These are phyloP conservation scores for Polyporus tsugae DNA, from an alignment of 1,284 basidiomycete species.

Conservation along the genomic window DNA sequence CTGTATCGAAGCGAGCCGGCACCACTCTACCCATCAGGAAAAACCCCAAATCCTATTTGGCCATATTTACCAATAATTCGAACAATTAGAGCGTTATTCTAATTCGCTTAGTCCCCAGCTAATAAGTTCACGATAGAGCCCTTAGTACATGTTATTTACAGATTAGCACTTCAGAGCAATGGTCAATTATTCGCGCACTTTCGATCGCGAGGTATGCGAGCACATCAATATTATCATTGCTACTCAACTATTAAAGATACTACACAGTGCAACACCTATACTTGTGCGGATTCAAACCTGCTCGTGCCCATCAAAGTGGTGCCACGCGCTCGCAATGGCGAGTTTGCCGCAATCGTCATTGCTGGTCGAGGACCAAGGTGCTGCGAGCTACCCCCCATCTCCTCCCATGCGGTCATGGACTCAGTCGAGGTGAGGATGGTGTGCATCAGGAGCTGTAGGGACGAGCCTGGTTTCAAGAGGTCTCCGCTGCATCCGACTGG, in stretches of 20 bases:
- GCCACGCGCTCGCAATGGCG: no score
- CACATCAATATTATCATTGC: not conserved
- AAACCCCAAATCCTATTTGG: not conserved
- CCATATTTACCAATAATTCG: constrained; percentile 1
- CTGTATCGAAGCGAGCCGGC: no score
- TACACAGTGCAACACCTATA: not conserved
- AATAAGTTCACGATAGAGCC: not conserved
- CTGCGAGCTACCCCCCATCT: no score
- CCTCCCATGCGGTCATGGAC: no score
- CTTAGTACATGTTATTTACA: not conserved
- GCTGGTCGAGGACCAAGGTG: no score
- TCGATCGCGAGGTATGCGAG: not conserved
- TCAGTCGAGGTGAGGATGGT: no score
- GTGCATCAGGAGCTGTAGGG: no score
- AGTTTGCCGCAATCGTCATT: constrained; percentile 13
- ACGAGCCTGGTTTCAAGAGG: no score
- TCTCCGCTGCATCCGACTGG: no score
- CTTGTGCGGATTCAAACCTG: no score
- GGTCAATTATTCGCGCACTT: not conserved
- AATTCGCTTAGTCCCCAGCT: constrained; percentile 1
- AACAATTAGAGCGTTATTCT: not conserved
- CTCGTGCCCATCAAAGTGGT: no score
- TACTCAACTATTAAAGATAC: not conserved
- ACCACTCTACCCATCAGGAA: no score
- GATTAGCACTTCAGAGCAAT: not conserved